phyloP scores from a whole-genome alignment of 768 basidiomycete genomes.

The Cystoderma amianthinum region DNA sequence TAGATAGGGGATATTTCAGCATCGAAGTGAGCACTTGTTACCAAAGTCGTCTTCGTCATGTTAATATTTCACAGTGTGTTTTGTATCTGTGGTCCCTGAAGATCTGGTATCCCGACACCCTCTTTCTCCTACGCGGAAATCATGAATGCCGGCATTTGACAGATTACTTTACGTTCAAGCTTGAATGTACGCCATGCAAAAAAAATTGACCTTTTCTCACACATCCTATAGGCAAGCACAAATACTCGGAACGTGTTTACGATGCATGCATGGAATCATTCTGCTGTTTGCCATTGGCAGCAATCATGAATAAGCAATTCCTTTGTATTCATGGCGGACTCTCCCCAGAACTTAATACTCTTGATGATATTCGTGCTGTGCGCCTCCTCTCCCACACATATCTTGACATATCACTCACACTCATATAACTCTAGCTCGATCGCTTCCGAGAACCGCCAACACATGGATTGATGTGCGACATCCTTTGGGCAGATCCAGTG shows the following conservation, averaged over 20 bases:
- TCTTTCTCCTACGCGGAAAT: constrained; percentile 95
- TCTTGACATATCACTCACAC: background rate
- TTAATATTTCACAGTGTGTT: constrained; percentile 61
- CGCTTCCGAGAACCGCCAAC: constrained; percentile 98
- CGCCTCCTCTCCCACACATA: constrained; percentile 18
- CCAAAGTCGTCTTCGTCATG: background rate
- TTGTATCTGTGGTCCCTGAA: constrained; percentile 97
- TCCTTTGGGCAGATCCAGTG: constrained; percentile 96
- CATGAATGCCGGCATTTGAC: constrained; percentile 99
- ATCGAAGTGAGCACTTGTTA: constrained; percentile 57
- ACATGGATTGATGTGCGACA: constrained; percentile 96
- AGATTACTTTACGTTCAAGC: constrained; percentile 98
- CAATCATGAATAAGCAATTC: constrained; percentile 99
- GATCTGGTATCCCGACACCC: constrained; percentile 98
- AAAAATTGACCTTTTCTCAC: background rate
- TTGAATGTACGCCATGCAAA: constrained; percentile 68
- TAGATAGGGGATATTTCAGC: constrained; percentile 90
- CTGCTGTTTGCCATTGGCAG: constrained; percentile 90
- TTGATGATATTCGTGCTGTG: constrained; percentile 90
- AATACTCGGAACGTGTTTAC: constrained; percentile 95
- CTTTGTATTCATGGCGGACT: constrained; percentile 97
- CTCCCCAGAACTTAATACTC: constrained; percentile 89
- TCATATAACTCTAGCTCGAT: constrained; percentile 60
- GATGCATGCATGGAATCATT: constrained; percentile 98
- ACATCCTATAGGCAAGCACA: constrained; percentile 79